Evolutionary conservation across 2,329 filamentous ascomycete genomes (phyloP).

Genomic region (Davidsoniella virescens): DNA sequence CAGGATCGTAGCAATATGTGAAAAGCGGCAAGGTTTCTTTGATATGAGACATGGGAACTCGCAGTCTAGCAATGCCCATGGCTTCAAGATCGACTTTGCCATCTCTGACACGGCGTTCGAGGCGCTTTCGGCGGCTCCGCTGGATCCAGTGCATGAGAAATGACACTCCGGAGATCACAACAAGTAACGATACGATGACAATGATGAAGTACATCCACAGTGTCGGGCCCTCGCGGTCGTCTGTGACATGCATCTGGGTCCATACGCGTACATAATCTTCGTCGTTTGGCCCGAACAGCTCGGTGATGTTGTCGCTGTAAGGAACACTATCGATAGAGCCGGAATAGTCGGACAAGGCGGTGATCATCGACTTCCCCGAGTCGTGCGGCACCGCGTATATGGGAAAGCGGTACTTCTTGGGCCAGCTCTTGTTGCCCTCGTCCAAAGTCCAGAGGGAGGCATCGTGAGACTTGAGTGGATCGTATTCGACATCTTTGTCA

Average conservation of each 20-base stretch:
- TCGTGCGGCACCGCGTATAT: conserved; percentile 65
- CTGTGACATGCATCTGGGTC: conserved; percentile 34
- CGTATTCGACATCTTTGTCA: conserved; percentile 28
- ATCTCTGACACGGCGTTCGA: conserved; percentile 53
- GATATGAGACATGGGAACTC: conserved; percentile 56
- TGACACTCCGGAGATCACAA: conserved; percentile 51
- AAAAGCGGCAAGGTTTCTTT: conserved; percentile 56
- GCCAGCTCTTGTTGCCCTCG: conserved; percentile 53
- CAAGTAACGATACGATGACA: conserved; percentile 54
- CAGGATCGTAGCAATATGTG: conserved; percentile 49
- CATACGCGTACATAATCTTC: conserved; percentile 45
- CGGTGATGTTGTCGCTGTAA: conserved; percentile 37
- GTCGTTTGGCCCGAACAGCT: conserved; percentile 36
- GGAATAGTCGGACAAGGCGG: conserved; percentile 59
- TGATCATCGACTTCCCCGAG: conserved; percentile 52
- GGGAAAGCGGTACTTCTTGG: conserved; percentile 52
- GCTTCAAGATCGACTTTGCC: conserved; percentile 79
- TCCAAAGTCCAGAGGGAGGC: conserved; percentile 54
- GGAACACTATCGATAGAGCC: conserved; percentile 51
- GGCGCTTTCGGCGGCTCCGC: conserved; percentile 46
- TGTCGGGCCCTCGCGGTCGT: conserved; percentile 40
- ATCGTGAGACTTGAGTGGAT: conserved; percentile 19
- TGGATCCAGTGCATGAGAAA: conserved; percentile 64
- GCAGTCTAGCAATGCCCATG: conserved; percentile 68
- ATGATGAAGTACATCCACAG: conserved; percentile 67